These are phyloP conservation scores for Microsporum canis DNA, from an alignment of 2,329 filamentous ascomycete species.

Conservation along the genomic window DNA sequence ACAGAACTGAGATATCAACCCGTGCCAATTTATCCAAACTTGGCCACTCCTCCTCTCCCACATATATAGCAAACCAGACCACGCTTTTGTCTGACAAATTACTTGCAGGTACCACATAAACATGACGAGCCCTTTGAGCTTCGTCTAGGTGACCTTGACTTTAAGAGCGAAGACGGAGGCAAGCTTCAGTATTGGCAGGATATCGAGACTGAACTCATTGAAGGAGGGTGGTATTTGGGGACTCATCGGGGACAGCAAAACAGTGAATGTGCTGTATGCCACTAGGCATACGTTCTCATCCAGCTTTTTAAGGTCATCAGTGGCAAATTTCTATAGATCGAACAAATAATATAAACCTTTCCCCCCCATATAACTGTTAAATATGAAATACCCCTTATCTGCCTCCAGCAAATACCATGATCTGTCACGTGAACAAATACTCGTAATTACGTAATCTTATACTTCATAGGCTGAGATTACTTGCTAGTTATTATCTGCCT, in stretches of 20 bases:
- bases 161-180: conserved; percentile 53
- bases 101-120: conserved; percentile 26
- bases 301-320: conserved; percentile 8
- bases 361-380: no score
- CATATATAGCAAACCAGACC: not conserved
- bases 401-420: not conserved
- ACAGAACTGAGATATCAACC: not conserved
- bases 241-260: conserved; percentile 23
- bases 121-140: conserved; percentile 27
- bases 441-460: not conserved
- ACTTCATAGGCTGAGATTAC: not conserved
- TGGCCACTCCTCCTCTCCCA: not conserved
- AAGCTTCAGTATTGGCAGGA: conserved; percentile 60
- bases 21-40: not conserved
- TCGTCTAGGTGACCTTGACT: conserved; percentile 64
- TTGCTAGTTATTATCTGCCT: not conserved
- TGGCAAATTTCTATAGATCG: not conserved
- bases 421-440: not conserved
- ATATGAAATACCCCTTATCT: not conserved
- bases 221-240: conserved; percentile 56
- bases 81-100: not conserved
- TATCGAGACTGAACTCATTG: conserved; percentile 51
- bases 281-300: not conserved
- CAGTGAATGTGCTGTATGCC: conserved; percentile 26
- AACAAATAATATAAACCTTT: no score